A percentile compares a stretch with the other conserved stretches of the same genome.
phyloP scores from a whole-genome alignment of 2,329 filamentous ascomycete genomes.

The Rutstroemia sp. region DNA sequence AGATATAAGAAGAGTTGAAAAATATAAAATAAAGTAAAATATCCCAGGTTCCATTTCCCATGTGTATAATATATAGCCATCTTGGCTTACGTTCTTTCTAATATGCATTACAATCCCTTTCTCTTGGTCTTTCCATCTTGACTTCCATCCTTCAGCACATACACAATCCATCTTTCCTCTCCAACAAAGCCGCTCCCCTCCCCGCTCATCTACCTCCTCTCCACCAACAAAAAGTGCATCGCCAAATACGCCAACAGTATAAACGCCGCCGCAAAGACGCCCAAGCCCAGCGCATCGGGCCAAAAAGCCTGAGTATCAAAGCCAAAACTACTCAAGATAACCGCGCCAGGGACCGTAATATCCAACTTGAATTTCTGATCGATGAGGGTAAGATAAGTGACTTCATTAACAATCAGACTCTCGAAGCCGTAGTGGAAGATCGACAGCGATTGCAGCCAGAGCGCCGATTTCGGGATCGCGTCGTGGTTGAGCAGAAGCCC shows the following conservation, averaged over 20 bases:
- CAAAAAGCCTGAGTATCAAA: constrained; percentile 85
- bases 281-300: constrained; percentile 75
- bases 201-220: constrained; percentile 56
- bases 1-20: neutral
- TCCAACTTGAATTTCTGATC: constrained; percentile 95
- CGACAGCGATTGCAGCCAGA: constrained; percentile 88
- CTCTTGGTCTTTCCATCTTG: no score
- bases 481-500: constrained; percentile 92
- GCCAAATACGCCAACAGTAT: constrained; percentile 81
- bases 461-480: constrained; percentile 74
- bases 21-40: neutral
- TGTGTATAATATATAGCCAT: neutral
- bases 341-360: constrained; percentile 90
- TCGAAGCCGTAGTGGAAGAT: constrained; percentile 99
- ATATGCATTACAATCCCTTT: neutral
- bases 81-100: neutral
- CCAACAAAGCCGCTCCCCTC: neutral
- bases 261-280: constrained; percentile 74
- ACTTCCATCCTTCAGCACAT: no score
- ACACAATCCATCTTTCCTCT: neutral
- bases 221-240: constrained; percentile 89
- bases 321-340: constrained; percentile 89
- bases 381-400: constrained; percentile 77
- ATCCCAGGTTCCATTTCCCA: neutral
- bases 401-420: constrained; percentile 94